Evolutionary conservation across 2,329 filamentous ascomycete species (phyloP).

Genomic region (Sclerotinia subarctica): DNA sequence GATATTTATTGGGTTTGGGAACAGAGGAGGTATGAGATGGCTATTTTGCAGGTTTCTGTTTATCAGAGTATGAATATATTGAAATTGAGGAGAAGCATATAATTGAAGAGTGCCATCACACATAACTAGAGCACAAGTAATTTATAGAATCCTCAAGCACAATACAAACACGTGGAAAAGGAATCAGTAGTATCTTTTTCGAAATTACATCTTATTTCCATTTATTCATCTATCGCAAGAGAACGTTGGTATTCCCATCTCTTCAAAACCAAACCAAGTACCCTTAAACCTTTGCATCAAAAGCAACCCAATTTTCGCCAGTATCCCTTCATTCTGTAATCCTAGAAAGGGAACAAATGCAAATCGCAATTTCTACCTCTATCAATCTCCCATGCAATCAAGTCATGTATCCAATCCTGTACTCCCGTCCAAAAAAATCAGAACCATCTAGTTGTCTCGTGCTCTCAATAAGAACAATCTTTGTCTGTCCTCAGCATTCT

Average conservation of each 20-base stretch:
- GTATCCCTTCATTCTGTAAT: neutral
- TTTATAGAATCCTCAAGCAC: neutral
- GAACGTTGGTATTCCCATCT: constrained; percentile 1
- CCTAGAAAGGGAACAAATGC: neutral
- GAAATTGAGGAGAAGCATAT: neutral
- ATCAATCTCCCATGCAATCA: neutral
- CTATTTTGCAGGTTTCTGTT: too few species aligned
- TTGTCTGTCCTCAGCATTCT: constrained; percentile 17
- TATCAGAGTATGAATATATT: too few species aligned
- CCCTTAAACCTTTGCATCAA: neutral
- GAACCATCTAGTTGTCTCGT: constrained; percentile 13
- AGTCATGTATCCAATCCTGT: neutral
- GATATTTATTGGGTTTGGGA: too few species aligned
- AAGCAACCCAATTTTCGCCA: constrained; percentile 3
- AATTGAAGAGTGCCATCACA: neutral
- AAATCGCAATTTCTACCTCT: neutral
- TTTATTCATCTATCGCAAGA: neutral
- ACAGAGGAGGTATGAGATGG: too few species aligned
- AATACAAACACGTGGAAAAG: neutral
- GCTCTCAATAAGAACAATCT: constrained; percentile 18
- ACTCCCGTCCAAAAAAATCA: neutral
- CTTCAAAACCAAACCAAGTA: neutral
- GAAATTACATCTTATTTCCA: neutral
- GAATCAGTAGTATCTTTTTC: neutral
- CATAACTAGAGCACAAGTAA: neutral